Evolutionary conservation across 306 rosid genomes (phyloP).

Genomic region (Quercus alba): DNA sequence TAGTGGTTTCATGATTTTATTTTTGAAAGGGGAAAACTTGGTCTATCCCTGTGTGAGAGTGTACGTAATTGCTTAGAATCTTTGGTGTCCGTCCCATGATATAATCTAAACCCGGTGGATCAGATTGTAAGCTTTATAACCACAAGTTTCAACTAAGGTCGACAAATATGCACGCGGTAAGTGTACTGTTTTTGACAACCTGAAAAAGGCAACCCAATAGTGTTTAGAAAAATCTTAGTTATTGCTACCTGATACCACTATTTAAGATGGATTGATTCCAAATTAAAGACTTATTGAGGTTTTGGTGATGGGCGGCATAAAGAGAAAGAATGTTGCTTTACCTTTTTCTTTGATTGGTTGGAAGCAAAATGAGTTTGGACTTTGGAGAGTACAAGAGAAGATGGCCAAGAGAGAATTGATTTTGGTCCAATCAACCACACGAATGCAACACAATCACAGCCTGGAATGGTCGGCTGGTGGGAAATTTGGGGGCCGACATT

Average conservation of each 20-base stretch:
- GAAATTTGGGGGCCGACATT: slow-evolving; percentile 23
- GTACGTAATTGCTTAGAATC: neutral
- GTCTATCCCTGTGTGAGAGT: neutral
- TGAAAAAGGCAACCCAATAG: neutral
- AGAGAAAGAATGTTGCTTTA: neutral
- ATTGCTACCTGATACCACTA: neutral
- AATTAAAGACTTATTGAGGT: neutral
- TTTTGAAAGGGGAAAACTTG: neutral
- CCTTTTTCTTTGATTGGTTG: neutral
- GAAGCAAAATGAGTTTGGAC: neutral
- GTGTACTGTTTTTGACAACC: neutral
- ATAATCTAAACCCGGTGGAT: neutral
- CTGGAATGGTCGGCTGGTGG: slow-evolving; percentile 45
- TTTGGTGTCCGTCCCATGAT: neutral
- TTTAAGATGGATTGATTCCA: neutral
- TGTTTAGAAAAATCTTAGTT: neutral
- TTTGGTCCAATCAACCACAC: slow-evolving; percentile 31
- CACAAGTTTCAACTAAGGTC: neutral
- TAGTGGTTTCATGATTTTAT: neutral
- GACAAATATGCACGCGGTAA: neutral
- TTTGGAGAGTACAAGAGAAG: too few species aligned
- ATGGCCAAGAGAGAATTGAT: neutral
- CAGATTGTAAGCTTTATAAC: neutral
- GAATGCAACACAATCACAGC: slow-evolving; percentile 49
- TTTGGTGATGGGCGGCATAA: neutral